phyloP scores from a whole-genome alignment of 2,329 filamentous ascomycete species.

The Stachybotrys elegans region DNA sequence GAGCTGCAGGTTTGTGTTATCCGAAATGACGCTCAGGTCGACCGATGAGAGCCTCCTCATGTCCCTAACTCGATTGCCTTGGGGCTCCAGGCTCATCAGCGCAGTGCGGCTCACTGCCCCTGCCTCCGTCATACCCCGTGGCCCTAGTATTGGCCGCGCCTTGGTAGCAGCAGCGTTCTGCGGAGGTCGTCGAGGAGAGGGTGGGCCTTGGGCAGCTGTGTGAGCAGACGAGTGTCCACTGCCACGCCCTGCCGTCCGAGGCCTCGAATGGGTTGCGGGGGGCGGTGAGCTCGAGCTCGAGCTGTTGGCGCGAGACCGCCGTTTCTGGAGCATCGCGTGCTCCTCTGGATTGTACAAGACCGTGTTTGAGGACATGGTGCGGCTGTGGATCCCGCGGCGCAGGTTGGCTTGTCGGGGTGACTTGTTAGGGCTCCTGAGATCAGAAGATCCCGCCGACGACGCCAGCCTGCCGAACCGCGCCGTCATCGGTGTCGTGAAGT shows the following conservation, averaged over 20 bases:
- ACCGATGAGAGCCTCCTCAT: constrained; percentile 54
- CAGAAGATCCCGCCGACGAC: constrained; percentile 27
- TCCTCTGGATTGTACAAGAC: constrained; percentile 74
- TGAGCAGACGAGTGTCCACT: constrained; percentile 30
- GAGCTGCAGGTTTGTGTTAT: constrained; percentile 53
- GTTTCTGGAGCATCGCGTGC: constrained; percentile 17
- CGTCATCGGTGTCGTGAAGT: constrained; percentile 49
- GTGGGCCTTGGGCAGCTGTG: constrained; percentile 28
- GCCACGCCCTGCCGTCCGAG: constrained; percentile 30
- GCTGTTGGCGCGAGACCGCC: constrained; percentile 20
- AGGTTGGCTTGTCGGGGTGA: constrained; percentile 25
- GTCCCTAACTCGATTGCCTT: constrained; percentile 31
- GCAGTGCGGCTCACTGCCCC: constrained; percentile 35
- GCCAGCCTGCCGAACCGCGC: constrained; percentile 32
- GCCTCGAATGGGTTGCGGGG: constrained; percentile 26
- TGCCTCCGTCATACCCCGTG: constrained; percentile 28
- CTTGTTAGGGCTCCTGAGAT: constrained; percentile 20
- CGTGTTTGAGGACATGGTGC: constrained; percentile 76
- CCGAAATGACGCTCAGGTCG: constrained; percentile 69
- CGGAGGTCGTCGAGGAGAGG: constrained; percentile 42
- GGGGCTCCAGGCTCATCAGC: constrained; percentile 46
- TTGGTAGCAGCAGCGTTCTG: constrained; percentile 40
- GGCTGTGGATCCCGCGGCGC: constrained; percentile 51
- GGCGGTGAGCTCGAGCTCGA: constrained; percentile 42
- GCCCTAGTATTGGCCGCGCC: constrained; percentile 52